A percentile compares a stretch with the other conserved stretches of the same genome.
Conservation (phyloP, 495 filamentous ascomycete species). For the Tuber aestivum region DNA sequence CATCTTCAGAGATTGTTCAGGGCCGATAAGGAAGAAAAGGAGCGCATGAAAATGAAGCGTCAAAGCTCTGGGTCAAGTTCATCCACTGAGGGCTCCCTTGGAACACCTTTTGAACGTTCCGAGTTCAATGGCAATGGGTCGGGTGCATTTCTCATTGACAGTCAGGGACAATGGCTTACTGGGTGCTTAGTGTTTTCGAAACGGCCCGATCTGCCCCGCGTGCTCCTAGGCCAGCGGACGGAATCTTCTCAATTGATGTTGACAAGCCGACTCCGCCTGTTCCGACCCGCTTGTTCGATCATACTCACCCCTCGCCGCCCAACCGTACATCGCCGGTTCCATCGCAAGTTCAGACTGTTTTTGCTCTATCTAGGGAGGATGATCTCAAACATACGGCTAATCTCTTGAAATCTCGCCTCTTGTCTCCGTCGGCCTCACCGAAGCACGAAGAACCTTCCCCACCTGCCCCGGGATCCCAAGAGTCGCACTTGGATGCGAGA, state of each 20-base stretch:
- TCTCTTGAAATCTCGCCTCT: constrained; percentile 28
- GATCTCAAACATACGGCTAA: constrained; percentile 23
- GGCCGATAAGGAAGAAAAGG: constrained; percentile 71
- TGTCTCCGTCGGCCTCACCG: constrained; percentile 21
- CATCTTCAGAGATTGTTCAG: constrained; percentile 85
- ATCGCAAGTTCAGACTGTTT: neutral
- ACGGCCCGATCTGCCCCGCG: neutral
- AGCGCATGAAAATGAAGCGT: constrained; percentile 44
- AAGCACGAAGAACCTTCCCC: constrained; percentile 14
- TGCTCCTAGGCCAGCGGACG: neutral
- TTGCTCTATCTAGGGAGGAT: neutral
- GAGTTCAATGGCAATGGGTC: constrained; percentile 11
- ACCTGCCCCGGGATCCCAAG: constrained; percentile 16
- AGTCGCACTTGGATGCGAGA: constrained; percentile 19
- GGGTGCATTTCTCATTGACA: neutral
- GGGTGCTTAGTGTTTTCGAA: neutral
- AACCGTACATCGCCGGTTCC: neutral
- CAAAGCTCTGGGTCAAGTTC: constrained; percentile 29
- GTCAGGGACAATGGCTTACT: neutral
- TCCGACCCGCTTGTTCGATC: constrained; percentile 4
- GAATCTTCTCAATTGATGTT: constrained; percentile 9
- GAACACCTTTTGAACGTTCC: constrained; percentile 12
- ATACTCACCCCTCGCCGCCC: neutral
- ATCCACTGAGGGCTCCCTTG: constrained; percentile 16
- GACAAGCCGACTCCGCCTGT: neutral